phyloP scores from a whole-genome alignment of 371 early-diverging fungal species.

The Saksenaea oblongispora region DNA sequence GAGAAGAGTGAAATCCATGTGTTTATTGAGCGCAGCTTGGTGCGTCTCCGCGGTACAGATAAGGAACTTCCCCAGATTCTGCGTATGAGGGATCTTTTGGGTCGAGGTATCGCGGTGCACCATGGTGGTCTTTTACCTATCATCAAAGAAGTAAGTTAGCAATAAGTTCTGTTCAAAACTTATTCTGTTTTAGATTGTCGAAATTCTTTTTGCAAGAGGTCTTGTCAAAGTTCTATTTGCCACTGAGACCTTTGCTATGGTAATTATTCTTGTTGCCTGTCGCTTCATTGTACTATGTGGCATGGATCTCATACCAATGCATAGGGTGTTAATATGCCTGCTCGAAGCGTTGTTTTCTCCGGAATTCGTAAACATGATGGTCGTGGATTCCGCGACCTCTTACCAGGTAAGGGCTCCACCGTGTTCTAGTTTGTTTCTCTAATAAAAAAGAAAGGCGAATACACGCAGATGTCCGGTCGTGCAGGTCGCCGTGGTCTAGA shows the following conservation, averaged over 20 bases:
- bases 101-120: conserved; percentile 97
- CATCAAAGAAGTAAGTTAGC: conserved; percentile 84
- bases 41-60: conserved; percentile 79
- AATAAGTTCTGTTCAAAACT: neutral
- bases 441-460: conserved; percentile 74
- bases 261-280: conserved; percentile 8
- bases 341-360: conserved; percentile 94
- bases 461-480: conserved; percentile 99
- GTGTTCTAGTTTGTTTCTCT: neutral
- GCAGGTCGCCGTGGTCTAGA: conserved; percentile 99
- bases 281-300: too few species aligned
- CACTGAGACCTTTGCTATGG: conserved; percentile 59
- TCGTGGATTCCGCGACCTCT: conserved; percentile 77
- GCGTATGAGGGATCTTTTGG: conserved; percentile 81
- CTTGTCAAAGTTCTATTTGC: conserved; percentile 82
- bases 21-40: conserved; percentile 80
- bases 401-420: conserved; percentile 57
- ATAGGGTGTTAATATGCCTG: conserved; percentile 98
- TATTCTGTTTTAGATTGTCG: conserved; percentile 72
- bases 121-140: conserved; percentile 98
- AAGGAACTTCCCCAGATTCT: conserved; percentile 91
- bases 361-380: conserved; percentile 94
- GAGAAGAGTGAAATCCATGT: conserved; percentile 90
- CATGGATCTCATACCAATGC: neutral
- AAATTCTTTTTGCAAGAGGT: conserved; percentile 94